Evolutionary conservation across 139 green algal species (phyloP).

Genomic region (Chlorella sp.): DNA sequence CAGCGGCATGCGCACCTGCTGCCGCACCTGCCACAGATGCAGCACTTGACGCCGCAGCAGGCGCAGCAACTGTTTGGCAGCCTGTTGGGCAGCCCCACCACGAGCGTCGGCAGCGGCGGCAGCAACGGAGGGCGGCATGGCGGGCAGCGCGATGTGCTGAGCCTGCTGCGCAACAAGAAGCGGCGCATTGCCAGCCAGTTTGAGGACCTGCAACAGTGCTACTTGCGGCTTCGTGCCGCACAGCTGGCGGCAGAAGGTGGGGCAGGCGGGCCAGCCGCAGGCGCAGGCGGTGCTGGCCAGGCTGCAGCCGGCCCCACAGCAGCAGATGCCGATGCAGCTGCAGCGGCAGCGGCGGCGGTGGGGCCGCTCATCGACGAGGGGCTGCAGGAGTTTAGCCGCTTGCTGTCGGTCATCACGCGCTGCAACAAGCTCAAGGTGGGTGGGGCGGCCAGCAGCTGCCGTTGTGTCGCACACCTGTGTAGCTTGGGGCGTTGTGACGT

Average conservation of each 20-base stretch:
- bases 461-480: too few relatives aligned
- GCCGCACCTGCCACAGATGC: slow-evolving; percentile 1
- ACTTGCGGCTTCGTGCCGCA: slow-evolving; percentile 53
- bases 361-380: slow-evolving; percentile 39
- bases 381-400: slow-evolving; percentile 61
- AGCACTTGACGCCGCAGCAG: not conserved
- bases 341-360: not conserved
- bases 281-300: not conserved
- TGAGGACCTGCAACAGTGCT: slow-evolving; percentile 76
- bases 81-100: slow-evolving; percentile 3
- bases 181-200: slow-evolving; percentile 73
- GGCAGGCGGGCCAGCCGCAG: not conserved
- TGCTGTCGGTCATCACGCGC: slow-evolving; percentile 64
- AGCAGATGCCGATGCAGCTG: not conserved
- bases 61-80: not conserved
- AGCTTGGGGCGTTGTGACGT: too few relatives aligned
- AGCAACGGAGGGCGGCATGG: not conserved
- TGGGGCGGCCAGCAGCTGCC: not conserved
- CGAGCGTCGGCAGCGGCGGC: slow-evolving; percentile 25
- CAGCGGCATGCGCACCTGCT: not conserved
- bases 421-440: slow-evolving; percentile 53
- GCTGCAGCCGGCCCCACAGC: not conserved
- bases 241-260: not conserved
- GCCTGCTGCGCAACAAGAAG: slow-evolving; percentile 53
- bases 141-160: slow-evolving; percentile 17